Conservation (phyloP, 2,329 filamentous ascomycete species). For the Sporothrix luriei region DNA sequence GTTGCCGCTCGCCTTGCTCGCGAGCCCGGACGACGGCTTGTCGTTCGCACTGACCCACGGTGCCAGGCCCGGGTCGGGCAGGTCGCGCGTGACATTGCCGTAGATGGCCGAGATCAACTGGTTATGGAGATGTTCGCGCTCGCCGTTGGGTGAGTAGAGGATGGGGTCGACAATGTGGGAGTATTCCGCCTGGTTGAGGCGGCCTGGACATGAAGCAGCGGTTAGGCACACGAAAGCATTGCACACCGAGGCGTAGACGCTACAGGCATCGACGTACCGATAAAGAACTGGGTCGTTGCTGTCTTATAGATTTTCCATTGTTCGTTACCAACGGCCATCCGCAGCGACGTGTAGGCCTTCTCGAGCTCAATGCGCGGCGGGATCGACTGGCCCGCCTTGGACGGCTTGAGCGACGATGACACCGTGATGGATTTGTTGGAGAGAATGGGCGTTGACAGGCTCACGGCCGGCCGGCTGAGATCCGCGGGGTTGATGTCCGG, state of each 20-base stretch:
- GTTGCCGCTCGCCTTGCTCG: constrained; percentile 64
- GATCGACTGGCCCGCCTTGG: constrained; percentile 64
- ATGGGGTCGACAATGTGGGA: constrained; percentile 63
- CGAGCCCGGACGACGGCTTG: constrained; percentile 60
- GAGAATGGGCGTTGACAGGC: constrained; percentile 61
- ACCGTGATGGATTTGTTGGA: constrained; percentile 60
- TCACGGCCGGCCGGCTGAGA: constrained; percentile 62
- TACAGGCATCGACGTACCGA: constrained; percentile 52
- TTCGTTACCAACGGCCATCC: constrained; percentile 60
- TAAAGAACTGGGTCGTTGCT: constrained; percentile 62
- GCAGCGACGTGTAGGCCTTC: constrained; percentile 64
- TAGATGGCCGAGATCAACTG: constrained; percentile 68
- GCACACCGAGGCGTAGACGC: neutral
- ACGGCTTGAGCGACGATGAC: constrained; percentile 54
- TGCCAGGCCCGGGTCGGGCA: constrained; percentile 67
- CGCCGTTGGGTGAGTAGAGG: constrained; percentile 58
- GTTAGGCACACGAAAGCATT: neutral
- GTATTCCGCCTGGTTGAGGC: constrained; percentile 64
- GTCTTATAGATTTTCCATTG: constrained; percentile 68
- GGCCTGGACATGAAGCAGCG: constrained; percentile 48
- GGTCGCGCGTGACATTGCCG: constrained; percentile 69
- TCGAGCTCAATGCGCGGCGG: constrained; percentile 69
- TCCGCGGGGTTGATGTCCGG: constrained; percentile 72
- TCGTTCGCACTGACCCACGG: constrained; percentile 73
- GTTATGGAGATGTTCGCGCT: constrained; percentile 67